These are phyloP conservation scores for Pichia pseudocactophila DNA, from an alignment of 805 yeast genomes.

Conservation along the genomic window DNA sequence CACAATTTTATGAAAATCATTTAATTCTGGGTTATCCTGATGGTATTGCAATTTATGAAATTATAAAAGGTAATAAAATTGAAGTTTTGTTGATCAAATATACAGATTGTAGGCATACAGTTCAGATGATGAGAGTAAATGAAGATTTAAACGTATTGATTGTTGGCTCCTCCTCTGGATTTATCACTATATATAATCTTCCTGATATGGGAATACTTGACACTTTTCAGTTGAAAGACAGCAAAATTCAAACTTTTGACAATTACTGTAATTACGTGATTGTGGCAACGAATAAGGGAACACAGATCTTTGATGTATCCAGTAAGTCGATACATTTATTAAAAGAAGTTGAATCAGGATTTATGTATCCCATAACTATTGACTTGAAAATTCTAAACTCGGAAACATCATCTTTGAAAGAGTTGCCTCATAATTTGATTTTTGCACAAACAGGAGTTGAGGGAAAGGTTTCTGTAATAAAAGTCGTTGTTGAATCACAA, in stretches of 20 bases:
- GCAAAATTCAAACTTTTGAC: constrained; percentile 58
- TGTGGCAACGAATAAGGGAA: constrained; percentile 45
- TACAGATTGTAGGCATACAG: background rate
- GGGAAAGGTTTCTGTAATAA: constrained; percentile 73
- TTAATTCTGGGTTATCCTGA: background rate
- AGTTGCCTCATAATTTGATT: background rate
- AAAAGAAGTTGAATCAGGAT: constrained; percentile 50
- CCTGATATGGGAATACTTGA: constrained; percentile 15
- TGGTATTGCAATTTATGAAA: background rate
- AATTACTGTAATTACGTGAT: constrained; percentile 30
- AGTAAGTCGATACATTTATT: constrained; percentile 31
- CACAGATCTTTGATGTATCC: constrained; percentile 48
- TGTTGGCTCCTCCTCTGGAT: background rate
- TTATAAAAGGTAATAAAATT: background rate
- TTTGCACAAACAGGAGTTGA: constrained; percentile 69
- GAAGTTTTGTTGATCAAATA: background rate
- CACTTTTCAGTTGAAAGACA: constrained; percentile 7
- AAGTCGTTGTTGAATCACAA: constrained; percentile 32
- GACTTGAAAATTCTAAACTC: constrained; percentile 45
- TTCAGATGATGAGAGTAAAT: background rate
- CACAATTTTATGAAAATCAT: background rate
- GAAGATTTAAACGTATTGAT: constrained; percentile 1
- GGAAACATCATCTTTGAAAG: constrained; percentile 31
- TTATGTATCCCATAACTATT: constrained; percentile 52
- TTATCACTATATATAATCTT: constrained; percentile 1